These are phyloP conservation scores for Solanum corneliomulleri DNA, from an alignment of 257 asterid species.

Conservation along the genomic window DNA sequence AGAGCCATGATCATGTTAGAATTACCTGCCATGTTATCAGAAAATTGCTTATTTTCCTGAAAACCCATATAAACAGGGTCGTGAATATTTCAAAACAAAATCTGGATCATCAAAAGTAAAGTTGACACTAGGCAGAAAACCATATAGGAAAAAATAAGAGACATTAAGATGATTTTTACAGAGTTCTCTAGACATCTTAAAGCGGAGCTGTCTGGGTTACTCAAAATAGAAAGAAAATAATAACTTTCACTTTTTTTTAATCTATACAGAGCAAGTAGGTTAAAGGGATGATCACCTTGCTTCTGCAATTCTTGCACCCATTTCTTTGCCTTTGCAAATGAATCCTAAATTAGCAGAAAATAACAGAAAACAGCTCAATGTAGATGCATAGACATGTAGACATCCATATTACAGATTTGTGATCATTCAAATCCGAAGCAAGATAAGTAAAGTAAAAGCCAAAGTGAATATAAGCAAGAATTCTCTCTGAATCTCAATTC, in stretches of 20 bases:
- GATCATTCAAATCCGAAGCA: background rate
- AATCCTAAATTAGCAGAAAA: slow-evolving; percentile 39
- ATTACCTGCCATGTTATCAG: slow-evolving; percentile 38
- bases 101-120: background rate
- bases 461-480: background rate
- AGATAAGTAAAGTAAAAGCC: background rate
- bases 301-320: slow-evolving; percentile 98
- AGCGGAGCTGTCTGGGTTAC: background rate
- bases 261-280: background rate
- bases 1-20: slow-evolving; percentile 89
- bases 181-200: background rate
- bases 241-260: background rate
- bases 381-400: background rate
- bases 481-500: background rate
- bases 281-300: slow-evolving; percentile 49
- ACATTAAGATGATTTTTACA: background rate
- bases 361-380: background rate
- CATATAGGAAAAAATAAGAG: background rate
- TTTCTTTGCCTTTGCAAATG: slow-evolving; percentile 80
- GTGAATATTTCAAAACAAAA: background rate
- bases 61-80: background rate
- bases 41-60: background rate
- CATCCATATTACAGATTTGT: background rate
- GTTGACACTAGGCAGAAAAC: background rate
- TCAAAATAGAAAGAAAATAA: background rate